Percentiles rank a stretch among this genome's conserved stretches.
phyloP scores from a whole-genome alignment of 257 asterid species.

The Buddleja alternifolia region DNA sequence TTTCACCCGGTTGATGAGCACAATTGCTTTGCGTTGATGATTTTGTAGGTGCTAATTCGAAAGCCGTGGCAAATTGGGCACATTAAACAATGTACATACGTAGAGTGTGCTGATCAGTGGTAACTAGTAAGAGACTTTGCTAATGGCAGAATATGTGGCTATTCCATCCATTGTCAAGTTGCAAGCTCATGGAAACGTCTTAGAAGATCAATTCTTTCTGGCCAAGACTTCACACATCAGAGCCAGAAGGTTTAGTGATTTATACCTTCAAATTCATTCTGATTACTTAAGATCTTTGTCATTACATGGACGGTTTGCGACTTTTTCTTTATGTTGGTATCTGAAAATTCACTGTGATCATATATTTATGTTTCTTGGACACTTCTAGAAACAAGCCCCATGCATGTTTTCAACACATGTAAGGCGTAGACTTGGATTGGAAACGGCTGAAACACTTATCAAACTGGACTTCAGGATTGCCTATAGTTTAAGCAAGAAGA shows the following conservation, averaged over 20 bases:
- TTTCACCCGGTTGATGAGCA: not conserved
- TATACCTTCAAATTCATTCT: constrained; percentile 22
- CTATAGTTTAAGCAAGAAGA: not conserved
- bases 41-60: constrained; percentile 38
- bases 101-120: constrained; percentile 44
- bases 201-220: constrained; percentile 35
- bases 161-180: constrained; percentile 49
- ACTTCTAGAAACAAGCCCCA: constrained; percentile 5
- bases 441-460: constrained; percentile 10
- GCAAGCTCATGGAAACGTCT: constrained; percentile 41
- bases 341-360: not conserved
- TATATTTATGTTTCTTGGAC: not conserved
- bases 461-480: not conserved
- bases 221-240: constrained; percentile 40
- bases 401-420: not conserved
- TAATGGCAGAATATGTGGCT: constrained; percentile 68
- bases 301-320: constrained; percentile 31
- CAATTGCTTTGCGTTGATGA: not conserved
- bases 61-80: constrained; percentile 29
- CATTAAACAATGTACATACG: constrained; percentile 31
- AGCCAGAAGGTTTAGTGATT: constrained; percentile 45
- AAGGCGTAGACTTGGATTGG: not conserved
- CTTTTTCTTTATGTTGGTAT: not conserved
- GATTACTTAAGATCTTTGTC: constrained; percentile 24
- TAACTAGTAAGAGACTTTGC: constrained; percentile 22